Base-by-base conservation (phyloP, 768 basidiomycete species). In the Amanita rimosa region DNA sequence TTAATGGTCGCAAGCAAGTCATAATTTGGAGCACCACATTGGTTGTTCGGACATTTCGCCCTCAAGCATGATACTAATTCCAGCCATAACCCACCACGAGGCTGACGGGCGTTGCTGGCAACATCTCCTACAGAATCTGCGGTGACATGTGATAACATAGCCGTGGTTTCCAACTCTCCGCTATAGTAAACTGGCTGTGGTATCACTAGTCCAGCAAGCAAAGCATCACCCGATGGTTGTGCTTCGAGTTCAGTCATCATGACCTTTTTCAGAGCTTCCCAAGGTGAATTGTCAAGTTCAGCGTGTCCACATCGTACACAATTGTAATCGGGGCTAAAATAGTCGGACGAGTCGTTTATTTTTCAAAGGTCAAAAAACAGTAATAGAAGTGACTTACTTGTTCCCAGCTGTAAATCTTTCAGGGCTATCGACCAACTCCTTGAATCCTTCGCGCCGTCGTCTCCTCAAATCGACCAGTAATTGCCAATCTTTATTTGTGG, bases 391-490 rank as follows among this genome's bases (percentile, higher is more conserved):
- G n/a, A 33, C 62, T 48, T 29, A 69, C 69, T 67, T 71, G 43
- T 76, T 76, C 26, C 68, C 71, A 17, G 70, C 65, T 14, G 67
- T 66, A 53, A 85, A 81, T 57, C 81, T 76, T 36, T 80, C 78
- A 8, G 77, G 71, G 53, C 79, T 76, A 59, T 75, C 63, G 9
- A 81, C 63, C 24, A 72, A 64, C 44, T 57, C 60, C 39, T 66
- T 65, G 46, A 81, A 64, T 17, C 55, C 60, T 43, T 74, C 72
- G 37, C 69, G 69, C 7, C 81, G 68, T 11, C 57, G 57, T 48
- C 68, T 67, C 53, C 79, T 78, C 21, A 82, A 67, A 45, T 70
- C 67, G 26, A 78, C 55, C 17, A 83, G 67, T 17, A 64, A 64
- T 51, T 78, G 62, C 19, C 75, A 66, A 37, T 75, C 70, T 39